Percentiles rank a stretch among this genome's conserved stretches.
Evolutionary conservation across 73 alveolate species (phyloP).

Genomic region (Paramecium sonneborni): DNA sequence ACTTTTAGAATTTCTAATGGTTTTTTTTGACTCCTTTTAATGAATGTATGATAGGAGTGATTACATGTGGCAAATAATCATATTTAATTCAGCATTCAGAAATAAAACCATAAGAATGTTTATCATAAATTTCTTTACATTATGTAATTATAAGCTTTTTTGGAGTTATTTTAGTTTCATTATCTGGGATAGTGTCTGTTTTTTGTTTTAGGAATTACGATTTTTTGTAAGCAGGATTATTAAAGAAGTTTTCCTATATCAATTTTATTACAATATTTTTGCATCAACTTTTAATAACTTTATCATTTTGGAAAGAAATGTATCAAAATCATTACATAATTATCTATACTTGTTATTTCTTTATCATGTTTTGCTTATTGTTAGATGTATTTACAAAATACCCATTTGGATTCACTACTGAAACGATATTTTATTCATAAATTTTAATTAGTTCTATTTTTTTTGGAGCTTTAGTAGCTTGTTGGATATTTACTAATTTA

Average conservation of each 20-base stretch:
- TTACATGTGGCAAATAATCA: background rate
- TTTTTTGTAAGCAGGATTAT: background rate
- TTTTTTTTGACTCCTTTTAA: conserved; percentile 21
- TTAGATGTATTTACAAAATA: background rate
- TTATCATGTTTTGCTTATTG: background rate
- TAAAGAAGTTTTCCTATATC: background rate
- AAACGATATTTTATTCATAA: background rate
- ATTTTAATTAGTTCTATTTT: background rate
- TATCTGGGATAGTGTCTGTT: background rate
- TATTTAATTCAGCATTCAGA: background rate
- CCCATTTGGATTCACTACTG: conserved; percentile 20
- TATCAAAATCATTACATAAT: background rate
- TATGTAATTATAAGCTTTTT: background rate
- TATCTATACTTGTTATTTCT: background rate
- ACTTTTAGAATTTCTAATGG: background rate
- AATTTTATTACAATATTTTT: background rate
- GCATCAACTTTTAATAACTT: background rate
- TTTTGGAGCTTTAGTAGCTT: background rate
- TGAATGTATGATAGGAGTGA: background rate
- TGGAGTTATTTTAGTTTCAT: background rate
- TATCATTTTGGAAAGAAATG: background rate
- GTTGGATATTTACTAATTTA: background rate
- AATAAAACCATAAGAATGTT: background rate
- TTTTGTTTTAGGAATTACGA: background rate
- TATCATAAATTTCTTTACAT: background rate